Base-by-base conservation (phyloP, 495 filamentous ascomycete species). In the Xanthoparmelia taractica region DNA sequence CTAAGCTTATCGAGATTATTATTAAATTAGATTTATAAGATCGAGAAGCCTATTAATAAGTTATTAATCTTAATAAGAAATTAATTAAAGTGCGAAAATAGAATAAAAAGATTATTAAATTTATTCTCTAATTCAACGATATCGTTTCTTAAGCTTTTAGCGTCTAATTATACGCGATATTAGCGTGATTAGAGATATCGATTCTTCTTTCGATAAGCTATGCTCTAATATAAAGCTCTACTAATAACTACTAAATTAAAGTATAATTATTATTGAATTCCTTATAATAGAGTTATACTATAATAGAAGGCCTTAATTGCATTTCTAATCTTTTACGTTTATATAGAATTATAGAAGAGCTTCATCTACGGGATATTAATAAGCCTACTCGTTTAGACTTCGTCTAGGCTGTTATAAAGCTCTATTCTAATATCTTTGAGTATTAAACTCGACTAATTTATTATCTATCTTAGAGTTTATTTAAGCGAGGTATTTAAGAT, bases 131-230 rank as follows among this genome's bases (percentile, higher is more conserved):
- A 72, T 68, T 69, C 31, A 68, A 71, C 40, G 50, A 57, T 23
- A 62, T 73, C 27, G 63, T 75, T 52, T 70, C 69, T 48, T 6
- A 59, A 18, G 69, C 69, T 23, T 38, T 75, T 20, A 72, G 65
- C 58, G 40, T 68, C 40, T 68, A 75, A 50, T 71, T 71, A 11
- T 73, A 71, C 58, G 67, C 73, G 15, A 70, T 69, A 36, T 54
- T 73, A 54, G 73, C 70, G 18, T 74, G 71, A 72, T 69, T 72
- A 20, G 73, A 69, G 37, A 66, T 72, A 36, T n/a, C n/a, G n/a
- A n/a, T n/a, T n/a, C n/a, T n/a, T n/a, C n/a, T n/a, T n/a, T n/a
- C n/a, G n/a, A n/a, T 70, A 67, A 60, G 70, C 40, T 45, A 27
- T 47, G 8, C 55, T 23, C 18, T 57, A 34, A 57, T 23, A 18